A percentile compares a stretch with the other conserved stretches of the same genome.
Conservation (phyloP, 2,329 filamentous ascomycete genomes). For the Dissoconium aciculare region DNA sequence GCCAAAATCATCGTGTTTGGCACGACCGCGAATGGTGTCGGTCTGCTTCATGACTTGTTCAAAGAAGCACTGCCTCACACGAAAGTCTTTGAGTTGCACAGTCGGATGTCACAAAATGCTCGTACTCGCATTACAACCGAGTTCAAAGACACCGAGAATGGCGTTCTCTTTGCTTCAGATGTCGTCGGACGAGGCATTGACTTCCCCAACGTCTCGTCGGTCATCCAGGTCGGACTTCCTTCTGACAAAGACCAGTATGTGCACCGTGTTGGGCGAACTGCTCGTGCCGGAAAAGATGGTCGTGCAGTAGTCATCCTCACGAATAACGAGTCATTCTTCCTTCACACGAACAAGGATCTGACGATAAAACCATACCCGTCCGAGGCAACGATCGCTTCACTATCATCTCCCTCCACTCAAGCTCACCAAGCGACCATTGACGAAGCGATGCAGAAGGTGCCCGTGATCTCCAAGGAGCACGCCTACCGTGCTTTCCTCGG, state of each 20-base stretch:
- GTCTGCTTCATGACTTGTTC: constrained; percentile 27
- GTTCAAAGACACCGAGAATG: constrained; percentile 32
- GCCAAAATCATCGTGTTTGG: constrained; percentile 36
- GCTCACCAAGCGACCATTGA: constrained; percentile 19
- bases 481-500: constrained; percentile 35
- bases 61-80: constrained; percentile 25
- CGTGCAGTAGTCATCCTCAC: constrained; percentile 41
- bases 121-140: constrained; percentile 31
- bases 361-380: constrained; percentile 37
- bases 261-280: constrained; percentile 38
- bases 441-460: constrained; percentile 22
- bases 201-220: constrained; percentile 38
- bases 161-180: constrained; percentile 43
- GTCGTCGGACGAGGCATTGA: constrained; percentile 56
- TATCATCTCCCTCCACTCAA: constrained; percentile 7
- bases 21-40: constrained; percentile 33
- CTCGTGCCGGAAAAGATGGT: constrained; percentile 54
- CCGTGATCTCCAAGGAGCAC: constrained; percentile 28
- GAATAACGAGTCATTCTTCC: constrained; percentile 38
- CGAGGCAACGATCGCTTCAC: constrained; percentile 25
- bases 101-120: constrained; percentile 28
- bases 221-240: constrained; percentile 37
- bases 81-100: constrained; percentile 28
- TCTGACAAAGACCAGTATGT: constrained; percentile 34
- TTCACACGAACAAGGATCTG: constrained; percentile 33